Base-by-base conservation (phyloP, 2,329 filamentous ascomycete genomes). In the Aspergillus ochraceoroseus region DNA sequence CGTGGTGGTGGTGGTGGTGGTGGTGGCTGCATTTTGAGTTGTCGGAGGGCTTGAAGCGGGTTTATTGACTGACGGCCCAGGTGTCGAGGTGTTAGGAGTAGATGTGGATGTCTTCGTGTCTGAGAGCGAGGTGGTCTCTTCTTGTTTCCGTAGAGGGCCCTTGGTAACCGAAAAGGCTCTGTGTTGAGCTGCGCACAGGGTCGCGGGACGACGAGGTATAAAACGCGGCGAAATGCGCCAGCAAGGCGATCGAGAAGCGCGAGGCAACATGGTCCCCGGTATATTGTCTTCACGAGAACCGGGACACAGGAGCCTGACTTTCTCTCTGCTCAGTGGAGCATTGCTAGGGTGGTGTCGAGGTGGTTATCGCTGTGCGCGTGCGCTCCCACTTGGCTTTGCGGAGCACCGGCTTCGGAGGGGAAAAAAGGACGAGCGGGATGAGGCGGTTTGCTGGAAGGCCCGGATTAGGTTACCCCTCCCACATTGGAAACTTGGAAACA, bases 401-500 rank as follows among this genome's bases (percentile, higher is more conserved):
- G 48, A 54, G 48, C 54, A 58, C 59, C 60, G 59, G 55, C 51
- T 61, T 63, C 60, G 60, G 59, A 61, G 57, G 43, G 32, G 30
- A 35, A 54, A 61, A 56, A 49, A 43, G 6, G 44, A 32, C 35
- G 41, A 38, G 26, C 33, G 38, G 14, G 41, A 41, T 47, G 38
- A 36, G 40, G 36, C 31, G 28, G 41, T 38, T 37, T 27, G 32
- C 7, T 40, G 26, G 17, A 30, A 25, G 17, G 20, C 31, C 32
- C 37, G 38, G 42, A 39, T 39, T 39, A 34, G 15, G 32, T 20
- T 32, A 30, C 17, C 30, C 27, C 17, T 32, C 20, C 19, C 32
- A 36, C 32, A n/a, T n/a, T n/a, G n/a, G n/a, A n/a, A n/a, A n/a
- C n/a, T n/a, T n/a, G n/a, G 13, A 41, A 27, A 34, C 18, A 14